A percentile compares a stretch with the other conserved stretches of the same genome.
Evolutionary conservation across 1,139 yeast species (phyloP).

Genomic region (Nadsonia commutata): DNA sequence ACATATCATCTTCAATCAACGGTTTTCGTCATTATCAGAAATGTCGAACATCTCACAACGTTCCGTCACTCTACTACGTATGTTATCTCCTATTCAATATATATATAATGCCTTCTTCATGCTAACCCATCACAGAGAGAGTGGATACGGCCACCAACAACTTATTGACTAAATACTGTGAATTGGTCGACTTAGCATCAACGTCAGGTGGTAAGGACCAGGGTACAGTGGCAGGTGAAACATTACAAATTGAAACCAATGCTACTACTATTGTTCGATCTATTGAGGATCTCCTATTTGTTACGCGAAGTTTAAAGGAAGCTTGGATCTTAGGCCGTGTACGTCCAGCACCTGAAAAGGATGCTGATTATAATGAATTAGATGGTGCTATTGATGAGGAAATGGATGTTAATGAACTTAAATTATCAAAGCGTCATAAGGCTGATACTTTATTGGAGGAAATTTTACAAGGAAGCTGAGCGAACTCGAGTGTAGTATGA

Average conservation of each 20-base stretch:
- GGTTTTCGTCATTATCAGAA: not conserved
- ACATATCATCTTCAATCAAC: too few species aligned
- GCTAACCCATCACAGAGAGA: slow-evolving; percentile 14
- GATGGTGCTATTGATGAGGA: not conserved
- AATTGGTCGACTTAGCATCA: slow-evolving; percentile 16
- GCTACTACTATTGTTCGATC: slow-evolving; percentile 24
- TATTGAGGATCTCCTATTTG: slow-evolving; percentile 25
- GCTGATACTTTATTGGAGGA: not conserved
- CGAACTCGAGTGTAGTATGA: too few species aligned
- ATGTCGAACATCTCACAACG: not conserved
- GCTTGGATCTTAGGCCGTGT: slow-evolving; percentile 30
- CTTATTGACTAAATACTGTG: slow-evolving; percentile 17
- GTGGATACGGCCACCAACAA: slow-evolving; percentile 22
- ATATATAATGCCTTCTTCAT: not conserved
- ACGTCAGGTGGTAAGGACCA: slow-evolving; percentile 20
- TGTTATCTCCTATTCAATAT: not conserved
- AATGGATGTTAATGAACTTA: not conserved
- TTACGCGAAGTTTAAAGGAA: slow-evolving; percentile 26
- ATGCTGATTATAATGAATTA: not conserved
- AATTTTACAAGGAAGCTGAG: not conserved
- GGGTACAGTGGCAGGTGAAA: slow-evolving; percentile 20
- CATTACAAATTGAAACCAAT: slow-evolving; percentile 22
- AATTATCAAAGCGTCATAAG: not conserved
- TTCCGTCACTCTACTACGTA: not conserved
- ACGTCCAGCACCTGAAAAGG: slow-evolving; percentile 11